Percentiles rank a stretch among this genome's conserved stretches.
These are phyloP conservation scores for Termitomyces sp. DNA, from an alignment of 768 basidiomycete species.

Conservation along the genomic window DNA sequence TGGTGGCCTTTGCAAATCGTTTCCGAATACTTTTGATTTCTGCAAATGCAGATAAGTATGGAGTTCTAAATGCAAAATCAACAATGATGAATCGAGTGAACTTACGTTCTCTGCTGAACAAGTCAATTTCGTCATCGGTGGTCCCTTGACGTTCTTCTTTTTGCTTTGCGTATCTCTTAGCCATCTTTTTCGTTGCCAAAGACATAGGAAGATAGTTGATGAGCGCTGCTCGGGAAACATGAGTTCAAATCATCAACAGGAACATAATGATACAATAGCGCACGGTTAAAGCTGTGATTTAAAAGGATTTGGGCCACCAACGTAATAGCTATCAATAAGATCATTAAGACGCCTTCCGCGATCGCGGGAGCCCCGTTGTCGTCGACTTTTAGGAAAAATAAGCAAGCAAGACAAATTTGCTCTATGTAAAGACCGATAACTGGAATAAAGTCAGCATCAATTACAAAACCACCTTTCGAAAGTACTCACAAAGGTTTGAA, in stretches of 20 bases:
- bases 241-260: background rate
- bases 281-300: conserved; percentile 1
- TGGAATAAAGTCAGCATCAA: conserved; percentile 21
- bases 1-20: background rate
- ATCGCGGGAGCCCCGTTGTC: background rate
- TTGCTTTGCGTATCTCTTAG: conserved; percentile 37
- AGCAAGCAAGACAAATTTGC: conserved; percentile 59
- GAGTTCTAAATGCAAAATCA: background rate
- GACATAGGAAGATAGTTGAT: conserved; percentile 59
- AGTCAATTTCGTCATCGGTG: background rate
- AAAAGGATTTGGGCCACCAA: background rate
- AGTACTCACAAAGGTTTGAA: conserved; percentile 45
- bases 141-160: conserved; percentile 19
- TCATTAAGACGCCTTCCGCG: conserved; percentile 1
- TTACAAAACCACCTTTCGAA: conserved; percentile 10
- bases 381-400: conserved; percentile 62
- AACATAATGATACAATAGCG: background rate
- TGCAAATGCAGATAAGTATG: background rate
- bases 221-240: conserved; percentile 37
- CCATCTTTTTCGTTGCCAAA: conserved; percentile 57
- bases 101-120: conserved; percentile 4
- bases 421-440: conserved; percentile 73
- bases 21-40: conserved; percentile 4
- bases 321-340: background rate
- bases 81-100: background rate